Evolutionary conservation across 2,329 filamentous ascomycete species (phyloP).

Genomic region (Tolypocladium sp.): DNA sequence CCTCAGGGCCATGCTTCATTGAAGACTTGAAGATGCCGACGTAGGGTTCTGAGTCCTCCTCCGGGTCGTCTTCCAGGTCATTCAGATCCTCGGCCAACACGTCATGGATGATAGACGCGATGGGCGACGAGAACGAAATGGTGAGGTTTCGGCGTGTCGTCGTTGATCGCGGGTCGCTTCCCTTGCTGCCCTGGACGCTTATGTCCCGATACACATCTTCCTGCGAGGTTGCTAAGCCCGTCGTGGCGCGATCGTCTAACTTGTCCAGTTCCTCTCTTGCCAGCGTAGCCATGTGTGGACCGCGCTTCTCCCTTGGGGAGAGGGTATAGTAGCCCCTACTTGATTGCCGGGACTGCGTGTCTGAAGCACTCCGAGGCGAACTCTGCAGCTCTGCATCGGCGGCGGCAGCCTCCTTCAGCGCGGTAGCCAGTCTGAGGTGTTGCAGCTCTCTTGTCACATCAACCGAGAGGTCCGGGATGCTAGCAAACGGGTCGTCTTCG

Average conservation of each 20-base stretch:
- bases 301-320: conserved; percentile 23
- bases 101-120: conserved; percentile 59
- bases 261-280: conserved; percentile 26
- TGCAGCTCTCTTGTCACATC: conserved; percentile 69
- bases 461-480: conserved; percentile 90
- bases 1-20: conserved; percentile 9
- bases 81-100: conserved; percentile 31
- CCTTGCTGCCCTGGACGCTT: conserved; percentile 30
- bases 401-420: conserved; percentile 19
- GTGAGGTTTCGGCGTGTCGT: conserved; percentile 47
- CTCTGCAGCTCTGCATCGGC: conserved; percentile 7
- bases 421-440: conserved; percentile 35
- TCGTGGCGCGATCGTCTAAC: conserved; percentile 13
- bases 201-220: conserved; percentile 18
- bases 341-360: not conserved
- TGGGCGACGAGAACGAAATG: conserved; percentile 72
- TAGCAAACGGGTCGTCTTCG: conserved; percentile 85
- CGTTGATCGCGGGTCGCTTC: conserved; percentile 37
- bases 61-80: conserved; percentile 19
- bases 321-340: conserved; percentile 22
- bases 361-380: conserved; percentile 8
- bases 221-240: conserved; percentile 8
- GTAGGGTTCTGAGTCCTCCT: not conserved
- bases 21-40: conserved; percentile 10
- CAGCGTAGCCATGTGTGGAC: conserved; percentile 17